Conservation (phyloP, 495 filamentous ascomycete genomes). For the Aspergillus cavernicola region DNA sequence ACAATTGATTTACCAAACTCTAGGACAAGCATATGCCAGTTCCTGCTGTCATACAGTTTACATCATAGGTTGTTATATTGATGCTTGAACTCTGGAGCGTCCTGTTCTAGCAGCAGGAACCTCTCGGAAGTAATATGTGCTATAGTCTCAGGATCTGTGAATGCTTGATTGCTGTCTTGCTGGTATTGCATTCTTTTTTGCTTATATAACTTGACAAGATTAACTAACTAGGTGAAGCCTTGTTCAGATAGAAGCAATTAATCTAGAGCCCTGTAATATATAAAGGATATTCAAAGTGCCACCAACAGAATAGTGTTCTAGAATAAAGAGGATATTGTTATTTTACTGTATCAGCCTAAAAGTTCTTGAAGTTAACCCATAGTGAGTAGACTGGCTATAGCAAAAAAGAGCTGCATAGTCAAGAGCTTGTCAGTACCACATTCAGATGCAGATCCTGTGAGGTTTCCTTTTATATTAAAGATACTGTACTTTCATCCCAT, state of each 20-base stretch:
- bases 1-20: constrained; percentile 5
- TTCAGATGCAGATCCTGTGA: neutral
- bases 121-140: neutral
- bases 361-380: neutral
- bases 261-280: neutral
- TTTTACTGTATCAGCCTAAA: neutral
- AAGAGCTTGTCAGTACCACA: neutral
- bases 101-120: neutral
- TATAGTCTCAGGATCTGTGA: neutral
- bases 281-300: neutral
- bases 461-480: neutral
- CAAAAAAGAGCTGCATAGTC: neutral
- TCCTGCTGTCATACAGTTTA: constrained; percentile 1
- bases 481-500: neutral
- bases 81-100: neutral
- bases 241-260: neutral
- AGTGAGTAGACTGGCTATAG: neutral
- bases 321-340: neutral
- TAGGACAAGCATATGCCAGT: constrained; percentile 1
- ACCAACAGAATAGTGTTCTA: neutral
- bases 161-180: neutral
- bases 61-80: neutral
- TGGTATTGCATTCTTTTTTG: neutral
- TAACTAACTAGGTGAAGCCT: neutral
- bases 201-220: neutral